phyloP scores from a whole-genome alignment of 2,329 filamentous ascomycete species.

The Colletotrichum sojae region DNA sequence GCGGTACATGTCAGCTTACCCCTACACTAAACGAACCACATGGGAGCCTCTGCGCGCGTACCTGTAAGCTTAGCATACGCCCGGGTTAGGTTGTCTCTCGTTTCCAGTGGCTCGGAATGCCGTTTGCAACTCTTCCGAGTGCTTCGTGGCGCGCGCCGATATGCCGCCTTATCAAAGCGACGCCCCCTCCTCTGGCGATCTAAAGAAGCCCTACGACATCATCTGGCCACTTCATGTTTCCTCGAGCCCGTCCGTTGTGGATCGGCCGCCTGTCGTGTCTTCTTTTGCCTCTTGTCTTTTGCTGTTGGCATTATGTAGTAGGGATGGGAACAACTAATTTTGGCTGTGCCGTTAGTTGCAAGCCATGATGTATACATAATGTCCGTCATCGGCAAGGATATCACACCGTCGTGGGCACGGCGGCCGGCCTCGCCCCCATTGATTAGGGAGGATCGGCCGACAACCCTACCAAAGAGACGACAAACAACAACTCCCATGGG shows the following conservation, averaged over 20 bases:
- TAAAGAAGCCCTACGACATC: neutral
- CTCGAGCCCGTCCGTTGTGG: neutral
- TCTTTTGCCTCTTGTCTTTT: too few relatives aligned
- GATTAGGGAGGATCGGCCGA: neutral
- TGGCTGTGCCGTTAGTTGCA: too few relatives aligned
- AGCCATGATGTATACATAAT: too few relatives aligned
- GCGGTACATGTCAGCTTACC: slow-evolving; percentile 10
- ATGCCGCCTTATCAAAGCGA: neutral
- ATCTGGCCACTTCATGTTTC: neutral
- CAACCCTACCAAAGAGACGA: neutral
- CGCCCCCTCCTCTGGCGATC: neutral
- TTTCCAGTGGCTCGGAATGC: neutral
- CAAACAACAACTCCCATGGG: neutral
- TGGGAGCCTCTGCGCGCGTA: neutral
- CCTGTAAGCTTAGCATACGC: slow-evolving; percentile 13
- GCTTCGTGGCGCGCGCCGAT: neutral
- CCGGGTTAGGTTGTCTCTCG: neutral
- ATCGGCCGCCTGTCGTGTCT: too few relatives aligned
- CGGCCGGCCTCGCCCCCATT: neutral
- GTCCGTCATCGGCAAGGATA: too few relatives aligned
- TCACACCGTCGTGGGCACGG: neutral
- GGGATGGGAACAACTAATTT: too few relatives aligned
- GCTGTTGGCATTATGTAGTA: too few relatives aligned
- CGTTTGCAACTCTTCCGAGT: neutral
- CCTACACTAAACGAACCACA: neutral